A percentile compares a stretch with the other conserved stretches of the same genome.
Evolutionary conservation across 345 rosid species (phyloP).

Genomic region (Brassica cretica): DNA sequence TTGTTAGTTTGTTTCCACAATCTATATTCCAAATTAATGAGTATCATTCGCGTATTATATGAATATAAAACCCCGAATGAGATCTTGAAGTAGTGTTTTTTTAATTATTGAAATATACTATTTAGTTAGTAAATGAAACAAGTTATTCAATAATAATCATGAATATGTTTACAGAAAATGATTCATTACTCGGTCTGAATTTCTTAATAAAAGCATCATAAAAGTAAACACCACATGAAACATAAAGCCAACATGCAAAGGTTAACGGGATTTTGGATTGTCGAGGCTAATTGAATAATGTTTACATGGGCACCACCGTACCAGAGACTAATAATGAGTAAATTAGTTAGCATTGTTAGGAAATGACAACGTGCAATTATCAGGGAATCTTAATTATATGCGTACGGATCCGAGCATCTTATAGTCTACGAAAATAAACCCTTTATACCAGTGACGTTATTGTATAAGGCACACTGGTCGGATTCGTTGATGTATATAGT

Average conservation of each 20-base stretch:
- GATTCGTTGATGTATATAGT: not conserved
- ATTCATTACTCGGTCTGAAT: not conserved
- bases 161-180: not conserved
- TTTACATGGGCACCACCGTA: slow-evolving; percentile 2
- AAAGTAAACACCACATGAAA: not conserved
- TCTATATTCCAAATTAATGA: not conserved
- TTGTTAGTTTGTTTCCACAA: slow-evolving; percentile 8
- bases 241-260: slow-evolving; percentile 14
- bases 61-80: not conserved
- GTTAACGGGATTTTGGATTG: not conserved
- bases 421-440: not conserved
- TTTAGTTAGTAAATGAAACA: not conserved
- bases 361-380: slow-evolving; percentile 15
- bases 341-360: not conserved
- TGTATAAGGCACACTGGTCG: slow-evolving; percentile 19
- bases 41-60: not conserved
- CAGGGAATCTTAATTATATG: slow-evolving; percentile 13
- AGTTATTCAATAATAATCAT: not conserved
- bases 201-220: not conserved
- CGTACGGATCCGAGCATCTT: slow-evolving; percentile 21
- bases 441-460: not conserved
- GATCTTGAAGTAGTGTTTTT: not conserved
- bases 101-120: not conserved
- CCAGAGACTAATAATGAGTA: not conserved
- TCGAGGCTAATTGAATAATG: not conserved